Evolutionary conservation across 352 stramenopile species (phyloP).

Genomic region (Phytophthora syringae): DNA sequence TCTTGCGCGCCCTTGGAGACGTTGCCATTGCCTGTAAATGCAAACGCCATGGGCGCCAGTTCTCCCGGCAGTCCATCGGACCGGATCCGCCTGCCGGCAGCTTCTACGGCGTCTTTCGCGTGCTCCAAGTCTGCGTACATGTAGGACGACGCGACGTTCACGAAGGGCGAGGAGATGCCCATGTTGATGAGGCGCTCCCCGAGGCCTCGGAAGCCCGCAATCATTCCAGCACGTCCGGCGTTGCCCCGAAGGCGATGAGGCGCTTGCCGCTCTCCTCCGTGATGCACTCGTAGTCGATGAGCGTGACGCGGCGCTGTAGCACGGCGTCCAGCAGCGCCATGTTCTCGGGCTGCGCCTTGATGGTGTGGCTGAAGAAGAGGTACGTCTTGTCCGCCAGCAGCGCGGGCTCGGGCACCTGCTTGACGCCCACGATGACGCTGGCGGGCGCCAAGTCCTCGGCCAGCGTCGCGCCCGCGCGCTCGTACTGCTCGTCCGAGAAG

Average conservation of each 20-base stretch:
- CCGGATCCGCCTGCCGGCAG: conserved; percentile 86
- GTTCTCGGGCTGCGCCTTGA: conserved; percentile 97
- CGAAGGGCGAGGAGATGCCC: conserved; percentile 94
- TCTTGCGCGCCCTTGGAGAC: conserved; percentile 95
- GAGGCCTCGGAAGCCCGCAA: conserved; percentile 93
- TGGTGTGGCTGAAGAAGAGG: conserved; percentile 97
- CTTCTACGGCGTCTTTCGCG: conserved; percentile 84
- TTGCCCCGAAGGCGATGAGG: conserved; percentile 96
- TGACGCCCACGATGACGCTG: conserved; percentile 96
- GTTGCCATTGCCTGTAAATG: conserved; percentile 95
- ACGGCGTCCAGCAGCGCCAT: conserved; percentile 95
- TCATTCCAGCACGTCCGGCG: conserved; percentile 94
- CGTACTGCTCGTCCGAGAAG: conserved; percentile 95
- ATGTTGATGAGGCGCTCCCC: conserved; percentile 94
- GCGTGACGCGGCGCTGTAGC: conserved; percentile 90
- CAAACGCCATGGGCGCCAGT: conserved; percentile 89
- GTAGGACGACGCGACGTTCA: conserved; percentile 94
- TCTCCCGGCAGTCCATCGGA: conserved; percentile 77
- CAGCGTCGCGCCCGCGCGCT: conserved; percentile 86
- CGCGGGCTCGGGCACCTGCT: conserved; percentile 88
- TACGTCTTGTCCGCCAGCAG: conserved; percentile 94
- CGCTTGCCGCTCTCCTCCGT: conserved; percentile 84
- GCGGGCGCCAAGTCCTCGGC: conserved; percentile 89
- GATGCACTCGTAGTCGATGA: conserved; percentile 98
- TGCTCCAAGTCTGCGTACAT: conserved; percentile 94